These are phyloP conservation scores for Eucalyptus regnans DNA, from an alignment of 345 rosid species.

Conservation along the genomic window DNA sequence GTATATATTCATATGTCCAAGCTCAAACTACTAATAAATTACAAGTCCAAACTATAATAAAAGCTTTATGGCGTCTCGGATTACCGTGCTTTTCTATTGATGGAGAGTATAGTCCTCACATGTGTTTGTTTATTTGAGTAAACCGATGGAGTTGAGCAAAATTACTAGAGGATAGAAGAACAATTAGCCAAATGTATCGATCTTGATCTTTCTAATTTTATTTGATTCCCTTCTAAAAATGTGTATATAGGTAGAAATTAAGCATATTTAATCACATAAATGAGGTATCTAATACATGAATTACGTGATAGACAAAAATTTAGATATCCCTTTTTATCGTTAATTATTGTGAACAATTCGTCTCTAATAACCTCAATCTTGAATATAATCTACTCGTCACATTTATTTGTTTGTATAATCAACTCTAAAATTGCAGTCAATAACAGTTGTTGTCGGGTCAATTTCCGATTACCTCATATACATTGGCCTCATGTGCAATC, in stretches of 20 bases:
- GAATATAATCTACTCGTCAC: background rate
- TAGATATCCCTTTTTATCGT: background rate
- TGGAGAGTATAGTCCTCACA: background rate
- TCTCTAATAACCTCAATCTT: background rate
- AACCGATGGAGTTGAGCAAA: background rate
- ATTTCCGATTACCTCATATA: background rate
- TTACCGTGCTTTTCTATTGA: too few species aligned
- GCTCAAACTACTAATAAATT: too few species aligned
- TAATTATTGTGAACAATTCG: background rate
- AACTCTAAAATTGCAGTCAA: background rate
- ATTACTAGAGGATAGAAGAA: background rate
- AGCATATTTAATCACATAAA: background rate
- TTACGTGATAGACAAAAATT: background rate
- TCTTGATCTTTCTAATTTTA: background rate
- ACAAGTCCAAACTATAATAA: too few species aligned
- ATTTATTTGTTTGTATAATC: background rate
- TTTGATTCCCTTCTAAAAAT: background rate
- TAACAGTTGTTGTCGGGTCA: background rate
- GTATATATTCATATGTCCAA: too few species aligned
- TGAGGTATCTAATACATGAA: background rate
- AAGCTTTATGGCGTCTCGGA: too few species aligned
- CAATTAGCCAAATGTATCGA: background rate
- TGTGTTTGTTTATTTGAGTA: background rate
- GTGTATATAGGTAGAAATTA: background rate
- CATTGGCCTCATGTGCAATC: background rate